These are phyloP conservation scores for Ceratocystis harringtonii DNA, from an alignment of 2,329 filamentous ascomycete genomes.

Conservation along the genomic window DNA sequence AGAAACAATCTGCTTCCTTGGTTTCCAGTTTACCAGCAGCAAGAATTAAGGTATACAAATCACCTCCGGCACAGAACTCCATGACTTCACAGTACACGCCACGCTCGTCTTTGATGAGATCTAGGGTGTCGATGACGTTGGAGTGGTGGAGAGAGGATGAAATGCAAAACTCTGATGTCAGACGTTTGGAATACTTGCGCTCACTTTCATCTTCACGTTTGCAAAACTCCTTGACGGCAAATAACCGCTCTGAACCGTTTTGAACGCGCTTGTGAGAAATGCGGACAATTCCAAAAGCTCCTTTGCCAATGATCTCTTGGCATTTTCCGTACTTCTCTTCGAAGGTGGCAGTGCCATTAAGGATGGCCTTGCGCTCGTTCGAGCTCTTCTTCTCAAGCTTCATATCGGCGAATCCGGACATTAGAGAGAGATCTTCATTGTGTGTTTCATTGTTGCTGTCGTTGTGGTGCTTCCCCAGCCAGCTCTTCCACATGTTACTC, in stretches of 20 bases:
- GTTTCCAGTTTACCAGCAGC: slow-evolving; percentile 85
- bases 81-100: slow-evolving; percentile 98
- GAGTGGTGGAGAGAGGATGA: slow-evolving; percentile 92
- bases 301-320: slow-evolving; percentile 88
- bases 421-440: slow-evolving; percentile 65
- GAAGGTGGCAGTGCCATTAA: slow-evolving; percentile 54
- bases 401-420: slow-evolving; percentile 92
- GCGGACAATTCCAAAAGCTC: slow-evolving; percentile 91
- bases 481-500: slow-evolving; percentile 74
- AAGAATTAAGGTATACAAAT: slow-evolving; percentile 85
- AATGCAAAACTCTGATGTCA: slow-evolving; percentile 97
- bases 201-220: slow-evolving; percentile 85
- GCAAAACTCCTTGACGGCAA: slow-evolving; percentile 96
- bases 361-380: slow-evolving; percentile 27
- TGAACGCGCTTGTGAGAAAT: slow-evolving; percentile 93
- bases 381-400: slow-evolving; percentile 30
- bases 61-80: slow-evolving; percentile 95
- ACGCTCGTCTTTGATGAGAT: slow-evolving; percentile 88
- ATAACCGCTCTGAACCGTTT: slow-evolving; percentile 76
- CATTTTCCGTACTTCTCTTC: slow-evolving; percentile 98
- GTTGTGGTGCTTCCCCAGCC: slow-evolving; percentile 74
- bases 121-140: slow-evolving; percentile 94
- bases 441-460: slow-evolving; percentile 30
- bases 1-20: slow-evolving; percentile 89
- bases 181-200: slow-evolving; percentile 93